These are phyloP conservation scores for Curvularia eragrostidis DNA, from an alignment of 2,329 filamentous ascomycete species.

Conservation along the genomic window DNA sequence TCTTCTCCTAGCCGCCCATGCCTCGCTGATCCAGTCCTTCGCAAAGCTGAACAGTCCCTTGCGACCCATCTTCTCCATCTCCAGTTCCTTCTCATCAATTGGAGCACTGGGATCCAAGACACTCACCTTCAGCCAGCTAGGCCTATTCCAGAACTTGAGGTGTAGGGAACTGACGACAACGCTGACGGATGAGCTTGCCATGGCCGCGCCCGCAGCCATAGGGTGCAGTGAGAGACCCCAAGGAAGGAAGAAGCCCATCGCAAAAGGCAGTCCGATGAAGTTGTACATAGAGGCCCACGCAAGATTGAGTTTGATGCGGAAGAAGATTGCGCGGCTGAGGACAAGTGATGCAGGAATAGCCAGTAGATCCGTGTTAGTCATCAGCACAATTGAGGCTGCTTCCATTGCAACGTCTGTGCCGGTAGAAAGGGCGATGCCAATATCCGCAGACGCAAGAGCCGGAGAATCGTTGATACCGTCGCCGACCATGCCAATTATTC, in stretches of 20 bases:
- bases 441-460: constrained; percentile 87
- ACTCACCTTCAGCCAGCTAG: constrained; percentile 82
- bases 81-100: constrained; percentile 36
- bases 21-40: constrained; percentile 41
- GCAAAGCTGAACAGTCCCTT: constrained; percentile 30
- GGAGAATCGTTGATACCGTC: constrained; percentile 99
- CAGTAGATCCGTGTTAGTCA: constrained; percentile 89
- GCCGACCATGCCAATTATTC: constrained; percentile 90
- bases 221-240: constrained; percentile 88
- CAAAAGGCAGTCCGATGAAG: constrained; percentile 86
- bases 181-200: constrained; percentile 89
- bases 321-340: constrained; percentile 84
- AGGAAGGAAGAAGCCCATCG: constrained; percentile 94
- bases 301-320: constrained; percentile 91
- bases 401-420: constrained; percentile 98
- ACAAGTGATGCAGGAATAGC: constrained; percentile 88
- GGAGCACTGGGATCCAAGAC: constrained; percentile 59
- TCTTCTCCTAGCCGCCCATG: constrained; percentile 45
- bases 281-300: constrained; percentile 96
- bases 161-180: constrained; percentile 85
- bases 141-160: constrained; percentile 84
- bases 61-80: constrained; percentile 31
- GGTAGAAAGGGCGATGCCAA: constrained; percentile 90
- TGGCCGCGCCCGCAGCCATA: constrained; percentile 92
- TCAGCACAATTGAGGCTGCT: constrained; percentile 93